Evolutionary conservation across 441 rosid species (phyloP).

Genomic region (Pelargonium cotyledonis): DNA sequence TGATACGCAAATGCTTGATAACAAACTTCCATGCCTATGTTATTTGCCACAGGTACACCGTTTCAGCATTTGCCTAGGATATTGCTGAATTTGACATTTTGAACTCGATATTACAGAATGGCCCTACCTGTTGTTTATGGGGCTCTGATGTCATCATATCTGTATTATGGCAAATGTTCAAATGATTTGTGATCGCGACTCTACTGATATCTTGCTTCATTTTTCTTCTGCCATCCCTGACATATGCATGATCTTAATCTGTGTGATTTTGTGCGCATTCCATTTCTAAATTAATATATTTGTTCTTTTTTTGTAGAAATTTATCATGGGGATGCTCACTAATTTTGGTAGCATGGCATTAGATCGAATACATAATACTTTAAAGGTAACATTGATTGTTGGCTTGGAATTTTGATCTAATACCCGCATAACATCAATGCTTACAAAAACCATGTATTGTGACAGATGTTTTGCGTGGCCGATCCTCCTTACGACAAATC

Average conservation of each 20-base stretch:
- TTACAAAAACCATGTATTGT: slow-evolving; percentile 7
- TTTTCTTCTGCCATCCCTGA: background rate
- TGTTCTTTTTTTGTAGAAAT: slow-evolving; percentile 52
- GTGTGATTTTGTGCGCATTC: background rate
- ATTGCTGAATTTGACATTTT: too few species aligned
- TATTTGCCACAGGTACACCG: too few species aligned
- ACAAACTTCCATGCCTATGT: too few species aligned
- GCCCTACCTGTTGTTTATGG: too few species aligned
- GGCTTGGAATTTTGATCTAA: background rate
- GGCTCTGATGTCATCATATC: too few species aligned
- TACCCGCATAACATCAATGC: background rate
- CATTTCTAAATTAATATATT: slow-evolving; percentile 18
- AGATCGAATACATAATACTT: slow-evolving; percentile 83
- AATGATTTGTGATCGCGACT: too few species aligned
- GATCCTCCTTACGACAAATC: slow-evolving; percentile 92
- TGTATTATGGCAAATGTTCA: too few species aligned
- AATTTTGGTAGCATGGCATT: slow-evolving; percentile 83
- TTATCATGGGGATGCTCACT: slow-evolving; percentile 91
- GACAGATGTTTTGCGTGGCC: slow-evolving; percentile 85
- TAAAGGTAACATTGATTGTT: slow-evolving; percentile 51
- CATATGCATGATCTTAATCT: background rate
- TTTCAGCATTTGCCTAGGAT: too few species aligned
- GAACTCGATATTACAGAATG: too few species aligned
- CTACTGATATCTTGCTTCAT: too few species aligned
- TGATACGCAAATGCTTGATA: background rate